These are phyloP conservation scores for Chlamydomonas applanata DNA, from an alignment of 139 green algal genomes.

Conservation along the genomic window DNA sequence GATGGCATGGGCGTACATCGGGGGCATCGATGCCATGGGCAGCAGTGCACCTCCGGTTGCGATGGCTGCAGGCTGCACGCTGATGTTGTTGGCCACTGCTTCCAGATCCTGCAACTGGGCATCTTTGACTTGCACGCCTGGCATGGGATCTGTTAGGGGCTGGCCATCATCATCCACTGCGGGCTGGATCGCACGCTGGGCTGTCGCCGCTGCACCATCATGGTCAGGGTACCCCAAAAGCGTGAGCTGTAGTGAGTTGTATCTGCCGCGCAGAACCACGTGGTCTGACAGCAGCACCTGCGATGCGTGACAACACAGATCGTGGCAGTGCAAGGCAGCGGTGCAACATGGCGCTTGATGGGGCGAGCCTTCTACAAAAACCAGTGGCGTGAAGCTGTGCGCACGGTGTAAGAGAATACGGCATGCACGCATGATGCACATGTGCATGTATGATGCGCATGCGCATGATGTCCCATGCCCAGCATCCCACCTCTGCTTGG, in stretches of 20 bases:
- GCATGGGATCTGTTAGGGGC: background rate
- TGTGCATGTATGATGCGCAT: background rate
- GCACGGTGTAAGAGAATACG: background rate
- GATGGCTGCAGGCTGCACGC: too few relatives aligned
- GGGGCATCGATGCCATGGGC: background rate
- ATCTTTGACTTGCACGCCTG: too few relatives aligned
- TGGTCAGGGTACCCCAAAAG: constrained; percentile 14
- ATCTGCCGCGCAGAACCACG: constrained; percentile 13
- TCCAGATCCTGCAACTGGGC: too few relatives aligned
- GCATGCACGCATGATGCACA: background rate
- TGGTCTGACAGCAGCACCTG: constrained; percentile 14
- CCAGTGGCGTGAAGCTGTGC: too few relatives aligned
- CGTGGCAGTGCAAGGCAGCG: too few relatives aligned
- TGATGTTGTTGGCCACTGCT: too few relatives aligned
- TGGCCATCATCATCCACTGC: background rate
- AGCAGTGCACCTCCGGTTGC: too few relatives aligned
- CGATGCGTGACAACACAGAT: too few relatives aligned
- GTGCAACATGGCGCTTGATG: background rate
- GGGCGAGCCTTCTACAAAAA: too few relatives aligned
- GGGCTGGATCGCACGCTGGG: background rate
- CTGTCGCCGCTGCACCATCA: background rate
- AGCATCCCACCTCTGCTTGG: background rate
- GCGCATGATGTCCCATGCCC: background rate
- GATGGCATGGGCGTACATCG: background rate
- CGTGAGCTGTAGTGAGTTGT: constrained; percentile 9